phyloP scores from a whole-genome alignment of 2,329 filamentous ascomycete species.

The Hymenoscyphus infarciens region DNA sequence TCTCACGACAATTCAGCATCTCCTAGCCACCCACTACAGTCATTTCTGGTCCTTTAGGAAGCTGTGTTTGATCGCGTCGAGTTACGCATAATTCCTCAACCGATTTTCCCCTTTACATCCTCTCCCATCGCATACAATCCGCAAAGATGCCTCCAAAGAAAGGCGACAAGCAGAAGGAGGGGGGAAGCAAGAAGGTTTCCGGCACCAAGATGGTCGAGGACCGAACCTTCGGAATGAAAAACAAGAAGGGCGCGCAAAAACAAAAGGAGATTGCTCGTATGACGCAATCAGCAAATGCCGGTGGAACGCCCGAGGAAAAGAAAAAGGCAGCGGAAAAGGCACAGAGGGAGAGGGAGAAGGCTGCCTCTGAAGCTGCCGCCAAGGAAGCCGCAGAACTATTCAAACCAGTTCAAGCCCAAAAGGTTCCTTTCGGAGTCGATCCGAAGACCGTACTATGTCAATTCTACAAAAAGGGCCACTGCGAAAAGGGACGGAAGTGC shows the following conservation, averaged over 20 bases:
- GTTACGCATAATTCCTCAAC: background rate
- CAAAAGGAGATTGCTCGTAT: constrained; percentile 90
- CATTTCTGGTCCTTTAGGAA: constrained; percentile 27
- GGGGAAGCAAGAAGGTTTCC: constrained; percentile 51
- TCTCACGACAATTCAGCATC: constrained; percentile 19
- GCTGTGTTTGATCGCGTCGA: background rate
- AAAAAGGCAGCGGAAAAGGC: constrained; percentile 66
- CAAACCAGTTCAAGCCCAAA: constrained; percentile 91
- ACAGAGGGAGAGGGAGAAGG: constrained; percentile 80
- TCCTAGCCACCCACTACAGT: constrained; percentile 28
- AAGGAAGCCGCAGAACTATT: constrained; percentile 78
- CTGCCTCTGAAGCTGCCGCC: constrained; percentile 79
- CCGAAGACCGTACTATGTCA: constrained; percentile 96
- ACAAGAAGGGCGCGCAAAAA: constrained; percentile 91
- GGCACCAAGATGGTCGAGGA: constrained; percentile 66
- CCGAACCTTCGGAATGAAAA: constrained; percentile 99
- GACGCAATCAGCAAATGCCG: constrained; percentile 65
- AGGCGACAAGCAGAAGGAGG: constrained; percentile 43
- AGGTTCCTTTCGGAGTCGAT: constrained; percentile 95
- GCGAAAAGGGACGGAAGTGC: constrained; percentile 96
- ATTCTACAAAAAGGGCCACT: constrained; percentile 95
- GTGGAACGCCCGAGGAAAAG: constrained; percentile 85
- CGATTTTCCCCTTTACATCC: background rate
- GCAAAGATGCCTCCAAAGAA: constrained; percentile 70
- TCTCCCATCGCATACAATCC: background rate